These are phyloP conservation scores for Fraxinus excelsior DNA, from an alignment of 257 asterid genomes.

Conservation along the genomic window DNA sequence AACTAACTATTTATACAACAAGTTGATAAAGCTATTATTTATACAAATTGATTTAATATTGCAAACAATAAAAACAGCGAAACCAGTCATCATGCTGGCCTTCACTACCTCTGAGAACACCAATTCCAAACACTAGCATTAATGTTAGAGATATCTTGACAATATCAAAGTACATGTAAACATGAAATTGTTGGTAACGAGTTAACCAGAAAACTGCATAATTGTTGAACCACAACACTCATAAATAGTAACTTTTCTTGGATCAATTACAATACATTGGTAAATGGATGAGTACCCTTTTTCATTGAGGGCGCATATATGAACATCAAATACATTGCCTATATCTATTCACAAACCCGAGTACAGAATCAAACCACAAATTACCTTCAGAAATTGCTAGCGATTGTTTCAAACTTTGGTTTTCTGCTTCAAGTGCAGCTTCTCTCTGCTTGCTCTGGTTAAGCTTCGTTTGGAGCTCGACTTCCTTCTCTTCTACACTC, in stretches of 20 bases:
- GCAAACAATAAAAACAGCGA: no score
- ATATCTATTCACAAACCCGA: neutral
- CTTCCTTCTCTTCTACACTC: neutral
- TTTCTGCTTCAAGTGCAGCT: neutral
- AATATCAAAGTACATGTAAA: no score
- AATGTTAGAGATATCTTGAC: no score
- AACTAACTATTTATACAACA: no score
- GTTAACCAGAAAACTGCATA: neutral
- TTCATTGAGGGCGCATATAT: neutral
- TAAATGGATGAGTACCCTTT: neutral
- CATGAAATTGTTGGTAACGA: neutral
- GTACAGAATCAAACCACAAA: neutral
- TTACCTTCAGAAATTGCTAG: neutral
- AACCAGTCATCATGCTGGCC: no score
- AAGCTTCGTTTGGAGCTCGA: neutral
- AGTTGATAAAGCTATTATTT: no score
- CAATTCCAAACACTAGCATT: no score
- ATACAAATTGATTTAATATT: no score
- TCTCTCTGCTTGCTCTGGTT: neutral
- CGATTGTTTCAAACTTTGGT: neutral
- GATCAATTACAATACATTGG: neutral
- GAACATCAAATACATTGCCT: no score
- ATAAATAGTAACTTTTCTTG: neutral
- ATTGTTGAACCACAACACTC: neutral
- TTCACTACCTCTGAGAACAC: no score